Percentiles rank a stretch among this genome's conserved stretches.
Conservation (phyloP, 176 grass and related monocot species). For the Eragrostis nindensis region DNA sequence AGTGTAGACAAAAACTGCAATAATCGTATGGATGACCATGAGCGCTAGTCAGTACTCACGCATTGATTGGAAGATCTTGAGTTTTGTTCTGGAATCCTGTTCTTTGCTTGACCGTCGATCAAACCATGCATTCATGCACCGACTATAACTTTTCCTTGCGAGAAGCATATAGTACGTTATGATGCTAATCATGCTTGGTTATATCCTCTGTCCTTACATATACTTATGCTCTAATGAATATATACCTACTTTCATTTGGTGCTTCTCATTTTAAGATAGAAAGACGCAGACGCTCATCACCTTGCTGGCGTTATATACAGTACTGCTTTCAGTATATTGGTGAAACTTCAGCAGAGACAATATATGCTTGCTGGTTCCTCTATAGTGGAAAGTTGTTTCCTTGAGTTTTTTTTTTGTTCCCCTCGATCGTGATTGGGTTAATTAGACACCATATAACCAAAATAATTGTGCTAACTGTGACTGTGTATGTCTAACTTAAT, state of each 20-base stretch:
- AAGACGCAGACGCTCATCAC: not conserved
- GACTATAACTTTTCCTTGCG: not conserved
- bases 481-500: too few species aligned
- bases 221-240: not conserved
- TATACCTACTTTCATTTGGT: not conserved
- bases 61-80: not conserved
- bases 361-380: not conserved
- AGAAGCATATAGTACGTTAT: not conserved
- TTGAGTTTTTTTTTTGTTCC: too few species aligned
- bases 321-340: not conserved
- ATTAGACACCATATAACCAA: too few species aligned
- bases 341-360: not conserved
- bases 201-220: not conserved
- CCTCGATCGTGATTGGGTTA: too few species aligned
- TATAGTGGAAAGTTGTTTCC: too few species aligned
- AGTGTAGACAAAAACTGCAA: not conserved
- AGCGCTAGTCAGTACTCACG: not conserved
- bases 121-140: not conserved
- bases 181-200: not conserved
- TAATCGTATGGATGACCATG: not conserved
- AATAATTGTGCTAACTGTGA: too few species aligned
- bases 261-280: not conserved
- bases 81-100: constrained; percentile 4
- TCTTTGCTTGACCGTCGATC: constrained; percentile 24
- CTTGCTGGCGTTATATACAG: not conserved